Evolutionary conservation across 495 filamentous ascomycete genomes (phyloP).

Genomic region (Cudoniella acicularis): DNA sequence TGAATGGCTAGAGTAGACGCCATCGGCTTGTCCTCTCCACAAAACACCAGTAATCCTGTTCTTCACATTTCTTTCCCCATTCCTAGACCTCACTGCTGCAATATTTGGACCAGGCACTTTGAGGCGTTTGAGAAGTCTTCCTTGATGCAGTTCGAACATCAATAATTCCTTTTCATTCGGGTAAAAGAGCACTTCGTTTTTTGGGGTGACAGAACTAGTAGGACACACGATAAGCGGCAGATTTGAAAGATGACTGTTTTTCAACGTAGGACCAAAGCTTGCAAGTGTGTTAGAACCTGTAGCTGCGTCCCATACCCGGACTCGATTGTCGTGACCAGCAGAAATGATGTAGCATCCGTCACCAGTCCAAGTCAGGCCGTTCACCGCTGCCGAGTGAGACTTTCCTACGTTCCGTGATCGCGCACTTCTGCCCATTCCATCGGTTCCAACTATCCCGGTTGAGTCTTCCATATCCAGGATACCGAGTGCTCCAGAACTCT

Average conservation of each 20-base stretch:
- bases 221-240: conserved; percentile 61
- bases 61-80: conserved; percentile 40
- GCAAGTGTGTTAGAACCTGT: conserved; percentile 80
- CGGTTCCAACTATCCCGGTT: conserved; percentile 51
- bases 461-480: conserved; percentile 78
- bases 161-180: conserved; percentile 76
- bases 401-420: conserved; percentile 47
- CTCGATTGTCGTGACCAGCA: conserved; percentile 72
- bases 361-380: conserved; percentile 79
- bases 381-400: conserved; percentile 75
- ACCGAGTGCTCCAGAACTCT: conserved; percentile 65
- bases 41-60: conserved; percentile 64
- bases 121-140: conserved; percentile 66
- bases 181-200: conserved; percentile 65
- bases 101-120: conserved; percentile 53
- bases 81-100: conserved; percentile 35
- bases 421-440: conserved; percentile 44
- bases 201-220: conserved; percentile 40
- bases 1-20: conserved; percentile 35
- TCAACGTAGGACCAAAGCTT: conserved; percentile 75
- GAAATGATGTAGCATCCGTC: conserved; percentile 71
- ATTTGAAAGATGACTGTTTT: conserved; percentile 63
- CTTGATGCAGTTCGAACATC: conserved; percentile 70
- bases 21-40: conserved; percentile 58
- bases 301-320: conserved; percentile 78